Evolutionary conservation across 805 yeast species (phyloP).

Genomic region (Kurtzmaniella cleridarum): DNA sequence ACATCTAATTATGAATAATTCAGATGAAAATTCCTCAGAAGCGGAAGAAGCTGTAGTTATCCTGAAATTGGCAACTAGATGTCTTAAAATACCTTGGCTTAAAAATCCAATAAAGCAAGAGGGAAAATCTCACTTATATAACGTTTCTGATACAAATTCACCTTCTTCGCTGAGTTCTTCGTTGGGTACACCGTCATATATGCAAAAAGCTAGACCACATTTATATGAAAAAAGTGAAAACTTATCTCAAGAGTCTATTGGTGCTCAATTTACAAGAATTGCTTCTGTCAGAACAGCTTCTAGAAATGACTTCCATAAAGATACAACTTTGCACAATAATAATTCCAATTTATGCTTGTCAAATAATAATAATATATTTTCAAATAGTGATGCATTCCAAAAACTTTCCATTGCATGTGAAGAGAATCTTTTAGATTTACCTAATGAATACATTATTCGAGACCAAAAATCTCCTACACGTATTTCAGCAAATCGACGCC

Average conservation of each 20-base stretch:
- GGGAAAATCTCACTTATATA: not conserved
- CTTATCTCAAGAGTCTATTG: conserved; percentile 16
- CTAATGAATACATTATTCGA: conserved; percentile 25
- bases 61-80: conserved; percentile 27
- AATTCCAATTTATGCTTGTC: conserved; percentile 12
- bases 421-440: conserved; percentile 25
- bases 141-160: conserved; percentile 6
- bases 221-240: conserved; percentile 3
- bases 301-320: conserved; percentile 30
- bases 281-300: conserved; percentile 33
- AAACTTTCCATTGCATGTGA: conserved; percentile 2
- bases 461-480: conserved; percentile 19
- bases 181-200: not conserved
- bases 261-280: conserved; percentile 21
- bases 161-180: conserved; percentile 3
- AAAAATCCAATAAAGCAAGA: conserved; percentile 9
- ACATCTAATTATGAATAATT: conserved; percentile 33
- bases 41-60: conserved; percentile 17
- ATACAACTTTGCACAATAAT: conserved; percentile 20
- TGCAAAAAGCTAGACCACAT: conserved; percentile 2
- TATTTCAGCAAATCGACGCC: conserved; percentile 18
- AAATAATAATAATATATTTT: conserved; percentile 27
- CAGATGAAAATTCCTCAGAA: not conserved
- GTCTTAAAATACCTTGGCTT: conserved; percentile 31
- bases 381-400: not conserved